These are phyloP conservation scores for Mycena citricolor DNA, from an alignment of 1,284 basidiomycete genomes.

Conservation along the genomic window DNA sequence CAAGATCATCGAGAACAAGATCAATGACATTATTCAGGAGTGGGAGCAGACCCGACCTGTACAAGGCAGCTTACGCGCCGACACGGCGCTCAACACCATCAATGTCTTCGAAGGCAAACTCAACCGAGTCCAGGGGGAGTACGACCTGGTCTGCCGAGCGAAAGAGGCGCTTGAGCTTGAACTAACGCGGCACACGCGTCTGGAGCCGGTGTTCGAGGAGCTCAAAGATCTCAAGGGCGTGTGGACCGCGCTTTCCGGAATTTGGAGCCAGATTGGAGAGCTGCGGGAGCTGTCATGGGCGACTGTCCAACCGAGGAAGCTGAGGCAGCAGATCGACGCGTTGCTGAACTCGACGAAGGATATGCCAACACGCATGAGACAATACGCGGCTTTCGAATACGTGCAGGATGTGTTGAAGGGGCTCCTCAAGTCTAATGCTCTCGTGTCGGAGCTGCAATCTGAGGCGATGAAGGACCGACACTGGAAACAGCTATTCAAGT, in stretches of 20 bases:
- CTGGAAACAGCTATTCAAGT: slow-evolving; percentile 98
- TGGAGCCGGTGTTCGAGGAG: slow-evolving; percentile 95
- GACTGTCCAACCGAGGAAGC: slow-evolving; percentile 90
- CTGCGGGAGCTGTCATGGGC: slow-evolving; percentile 89
- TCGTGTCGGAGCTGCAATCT: slow-evolving; percentile 92
- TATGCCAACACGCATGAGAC: slow-evolving; percentile 98
- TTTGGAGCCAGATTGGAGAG: slow-evolving; percentile 93
- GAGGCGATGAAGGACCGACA: slow-evolving; percentile 97
- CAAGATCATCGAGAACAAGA: slow-evolving; percentile 94
- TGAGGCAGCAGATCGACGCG: slow-evolving; percentile 91
- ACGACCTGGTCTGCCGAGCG: slow-evolving; percentile 90
- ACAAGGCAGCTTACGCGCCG: slow-evolving; percentile 93
- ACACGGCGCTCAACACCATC: slow-evolving; percentile 94
- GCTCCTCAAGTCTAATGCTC: slow-evolving; percentile 85
- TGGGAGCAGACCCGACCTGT: slow-evolving; percentile 97
- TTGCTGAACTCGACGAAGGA: slow-evolving; percentile 91
- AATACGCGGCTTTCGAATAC: slow-evolving; percentile 98
- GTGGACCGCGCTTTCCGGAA: slow-evolving; percentile 97
- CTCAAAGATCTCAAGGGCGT: slow-evolving; percentile 95
- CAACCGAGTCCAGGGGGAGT: slow-evolving; percentile 87
- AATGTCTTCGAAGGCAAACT: slow-evolving; percentile 92
- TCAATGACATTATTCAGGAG: slow-evolving; percentile 85
- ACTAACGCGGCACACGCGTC: slow-evolving; percentile 83
- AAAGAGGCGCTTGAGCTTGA: slow-evolving; percentile 98
- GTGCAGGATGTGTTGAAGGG: slow-evolving; percentile 90